Base-by-base conservation (phyloP, 305 asterid species). In the Lippia alba region DNA sequence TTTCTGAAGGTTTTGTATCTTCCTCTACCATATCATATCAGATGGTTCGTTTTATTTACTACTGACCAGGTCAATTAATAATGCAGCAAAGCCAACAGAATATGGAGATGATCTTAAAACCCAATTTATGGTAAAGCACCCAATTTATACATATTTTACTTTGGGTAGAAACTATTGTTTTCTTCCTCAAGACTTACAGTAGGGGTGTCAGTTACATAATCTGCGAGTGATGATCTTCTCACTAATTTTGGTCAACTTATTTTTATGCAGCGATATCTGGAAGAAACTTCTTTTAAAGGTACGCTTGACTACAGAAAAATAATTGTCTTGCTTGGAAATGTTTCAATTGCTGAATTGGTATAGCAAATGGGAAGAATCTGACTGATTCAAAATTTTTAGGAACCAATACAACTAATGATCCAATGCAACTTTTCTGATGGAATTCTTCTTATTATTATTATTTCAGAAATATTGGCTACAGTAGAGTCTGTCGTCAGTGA, bases 241-340 rank as follows among this genome's bases (percentile, higher is more conserved):
- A 45, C 78, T 72, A 70, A 69, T 24, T 64, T 45, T 44, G 10
- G 16, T 48, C 56, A 24, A 40, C 57, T 70, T 49, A 14, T 34
- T 73, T 56, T 67, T 44, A 74, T 82, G 84, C 96, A 87, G 98
- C 83, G 60, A 78, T 87, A 83, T 72, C 88, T 92, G 36, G 84
- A 85, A 76, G 89, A 83, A 78, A 79, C 90, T 80, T 83, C 96
- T 46, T 85, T 93, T 66, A 78, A 82, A 86, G 96, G 98, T 91
- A 83, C 34, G 73, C 24, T 60, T 50, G 63, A 15, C n/a, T 17
- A 49, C 19, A 68, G 56, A 63, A 70, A 49, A 48, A 56, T 64
- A 20, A 34, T 59, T 56, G 40, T 81, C 72, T 61, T 51, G 56
- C 41, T 72, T 60, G 20, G 20, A 44, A 44, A 49, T 61, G 56